These are phyloP conservation scores for Acacia pycnantha DNA, from an alignment of 331 rosid species.

Conservation along the genomic window DNA sequence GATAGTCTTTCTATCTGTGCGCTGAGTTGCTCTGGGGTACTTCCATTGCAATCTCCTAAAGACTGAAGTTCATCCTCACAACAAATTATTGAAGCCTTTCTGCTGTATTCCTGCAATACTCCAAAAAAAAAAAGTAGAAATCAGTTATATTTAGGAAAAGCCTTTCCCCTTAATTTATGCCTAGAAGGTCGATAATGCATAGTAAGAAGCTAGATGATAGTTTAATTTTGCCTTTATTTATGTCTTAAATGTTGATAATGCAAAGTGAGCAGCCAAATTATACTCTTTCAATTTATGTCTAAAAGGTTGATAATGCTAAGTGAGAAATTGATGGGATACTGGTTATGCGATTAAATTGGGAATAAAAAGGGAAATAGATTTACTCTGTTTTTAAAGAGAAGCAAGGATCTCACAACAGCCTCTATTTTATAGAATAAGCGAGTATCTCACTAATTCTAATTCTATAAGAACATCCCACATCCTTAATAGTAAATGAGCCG, in stretches of 20 bases:
- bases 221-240: background rate
- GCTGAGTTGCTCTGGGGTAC: conserved; percentile 80
- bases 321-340: too few relatives aligned
- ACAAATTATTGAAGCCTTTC: conserved; percentile 83
- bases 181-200: background rate
- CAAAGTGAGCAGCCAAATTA: background rate
- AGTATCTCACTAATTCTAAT: too few relatives aligned
- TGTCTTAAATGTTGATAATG: background rate
- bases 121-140: conserved; percentile 17
- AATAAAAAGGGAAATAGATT: too few relatives aligned
- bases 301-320: too few relatives aligned
- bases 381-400: too few relatives aligned
- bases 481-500: too few relatives aligned
- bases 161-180: background rate
- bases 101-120: conserved; percentile 60
- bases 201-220: background rate
- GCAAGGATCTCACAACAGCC: too few relatives aligned
- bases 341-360: too few relatives aligned
- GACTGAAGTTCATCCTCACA: conserved; percentile 64
- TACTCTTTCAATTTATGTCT: background rate
- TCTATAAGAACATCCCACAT: too few relatives aligned
- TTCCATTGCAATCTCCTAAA: conserved; percentile 62
- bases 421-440: too few relatives aligned
- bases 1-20: conserved; percentile 60
- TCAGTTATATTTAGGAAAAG: background rate